Conservation (phyloP, 1,139 yeast species). For the Kluyveromyces sp. region DNA sequence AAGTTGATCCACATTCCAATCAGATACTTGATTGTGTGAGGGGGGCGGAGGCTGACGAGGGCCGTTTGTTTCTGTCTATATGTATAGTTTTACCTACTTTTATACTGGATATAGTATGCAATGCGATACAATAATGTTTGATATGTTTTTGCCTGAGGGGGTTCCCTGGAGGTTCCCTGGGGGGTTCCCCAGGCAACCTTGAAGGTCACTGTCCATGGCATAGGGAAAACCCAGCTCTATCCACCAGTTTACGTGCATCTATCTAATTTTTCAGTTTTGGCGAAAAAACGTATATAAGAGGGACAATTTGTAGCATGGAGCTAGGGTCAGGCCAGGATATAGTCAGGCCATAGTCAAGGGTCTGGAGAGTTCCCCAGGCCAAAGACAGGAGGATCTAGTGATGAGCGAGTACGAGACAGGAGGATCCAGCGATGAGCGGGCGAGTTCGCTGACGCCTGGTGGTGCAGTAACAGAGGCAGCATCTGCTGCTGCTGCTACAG, state of each 20-base stretch:
- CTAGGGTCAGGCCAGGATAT: too few species aligned
- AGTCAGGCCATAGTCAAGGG: neutral
- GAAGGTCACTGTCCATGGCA: too few species aligned
- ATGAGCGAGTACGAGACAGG: constrained; percentile 5
- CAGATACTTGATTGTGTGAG: constrained; percentile 87
- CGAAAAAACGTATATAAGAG: too few species aligned
- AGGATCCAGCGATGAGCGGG: constrained; percentile 4
- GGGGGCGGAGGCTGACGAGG: neutral
- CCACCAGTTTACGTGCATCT: too few species aligned
- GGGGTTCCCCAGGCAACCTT: too few species aligned
- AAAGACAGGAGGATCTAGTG: neutral
- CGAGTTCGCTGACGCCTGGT: neutral
- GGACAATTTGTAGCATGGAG: too few species aligned
- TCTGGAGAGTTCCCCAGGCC: neutral
- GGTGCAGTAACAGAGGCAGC: neutral
- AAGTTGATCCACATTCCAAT: constrained; percentile 94
- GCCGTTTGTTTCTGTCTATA: neutral
- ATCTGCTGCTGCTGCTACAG: neutral
- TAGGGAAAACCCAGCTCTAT: too few species aligned
- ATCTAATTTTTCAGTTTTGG: too few species aligned
- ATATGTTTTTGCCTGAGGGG: neutral
- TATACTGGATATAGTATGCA: constrained; percentile 5
- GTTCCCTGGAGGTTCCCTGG: neutral
- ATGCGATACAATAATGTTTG: neutral
- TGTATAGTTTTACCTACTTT: constrained; percentile 2